Evolutionary conservation across 805 yeast species (phyloP), one percentile per base, ranked within the genome.

Genomic region (Kregervanrija delftensis): DNA sequence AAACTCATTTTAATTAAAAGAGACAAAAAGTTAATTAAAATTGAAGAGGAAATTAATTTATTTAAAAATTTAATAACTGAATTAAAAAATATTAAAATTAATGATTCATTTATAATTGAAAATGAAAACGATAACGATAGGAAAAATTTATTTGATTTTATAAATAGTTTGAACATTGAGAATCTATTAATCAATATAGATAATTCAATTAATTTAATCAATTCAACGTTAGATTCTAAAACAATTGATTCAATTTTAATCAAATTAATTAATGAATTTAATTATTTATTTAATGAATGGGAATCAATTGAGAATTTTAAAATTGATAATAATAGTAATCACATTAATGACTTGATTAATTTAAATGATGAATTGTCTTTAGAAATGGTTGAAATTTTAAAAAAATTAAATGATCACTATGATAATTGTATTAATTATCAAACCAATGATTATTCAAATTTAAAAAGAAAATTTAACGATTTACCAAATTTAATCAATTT

Each of bases 371-470:
- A 69, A 1, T 56, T 79, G 40, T 95, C 87, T 43, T 71, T 73
- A 46, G 93, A 84, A 43, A 71, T 87, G 62, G 95, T 86, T 1
- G 71, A 74, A 2, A 67, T 83, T 13, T 65, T 90, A 32, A 81
- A 79, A 45, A 77, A 89, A 55, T 66, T 89, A 39, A 83, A 96
- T 10, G 77, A 77, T 43, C 96, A 89, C 64, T 87, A 81, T 55
- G 96, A 89, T 60, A 88, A 86, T 57, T 85, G 95, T 52, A 53
- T 66, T 11, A 65, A 74, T 77, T 9, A 56, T 66, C 3, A 63
- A 64, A 4, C 48, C 67, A 16, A 22, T 28, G 34, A 31, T 59
- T 0, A 44, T 59, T 59, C 66, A 2, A 76, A 81, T 2, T 64
- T 84, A 3, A 62, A 63, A 14, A 69, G 68, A 39, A 90, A 82